Evolutionary conservation across 257 asterid genomes (phyloP), one percentile per base, ranked within the genome.

Genomic region (Primulina huaijiensis): DNA sequence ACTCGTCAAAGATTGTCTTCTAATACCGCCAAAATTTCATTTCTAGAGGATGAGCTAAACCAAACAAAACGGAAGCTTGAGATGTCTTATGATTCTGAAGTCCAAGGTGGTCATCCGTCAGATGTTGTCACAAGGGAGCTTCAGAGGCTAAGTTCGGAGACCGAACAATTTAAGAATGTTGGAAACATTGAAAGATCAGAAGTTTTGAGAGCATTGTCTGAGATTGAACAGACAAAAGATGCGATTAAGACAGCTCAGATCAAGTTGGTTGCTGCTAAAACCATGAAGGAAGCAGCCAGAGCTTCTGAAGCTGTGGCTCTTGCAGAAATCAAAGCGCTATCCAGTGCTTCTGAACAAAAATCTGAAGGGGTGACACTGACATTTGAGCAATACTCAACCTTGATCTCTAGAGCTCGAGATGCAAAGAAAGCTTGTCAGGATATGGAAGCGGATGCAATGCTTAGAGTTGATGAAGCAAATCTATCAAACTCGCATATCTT

Each of bases 261-360:
- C 58, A 79, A 90, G 78, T 72, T 91, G 76, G 71, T 86, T 27
- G 96, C 96, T 2, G 97, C 99, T 30, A 91, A 73, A 76, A 94
- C 78, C 74, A 91, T 91, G 96, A 89, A 93, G 81, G 90, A 80
- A 72, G 99, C 99, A 0, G 96, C 99, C 7, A 81, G 81, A 68
- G 96, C 96, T 37, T 75, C 95, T 7, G 97, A 94, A 82, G 95
- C 96, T 21, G 84, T 84, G 57, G 95, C 95, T 21, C 85, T 85
- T 20, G 93, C 96, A 1, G 97, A 94, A 74, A 90, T 89, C 70
- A 87, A 85, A 80, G 92, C 92, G 2, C 16, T 93, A 12, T 80
- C 90, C 6, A 80, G 72, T 9, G 72, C 57, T 61, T 43, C 74
- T 23, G 67, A 31, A 43, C 64, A 56, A 40, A 76, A 81, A 19